Evolutionary conservation across 1,284 basidiomycete species (phyloP), one percentile per base, ranked within the genome.

Genomic region (Coniophora puteana): DNA sequence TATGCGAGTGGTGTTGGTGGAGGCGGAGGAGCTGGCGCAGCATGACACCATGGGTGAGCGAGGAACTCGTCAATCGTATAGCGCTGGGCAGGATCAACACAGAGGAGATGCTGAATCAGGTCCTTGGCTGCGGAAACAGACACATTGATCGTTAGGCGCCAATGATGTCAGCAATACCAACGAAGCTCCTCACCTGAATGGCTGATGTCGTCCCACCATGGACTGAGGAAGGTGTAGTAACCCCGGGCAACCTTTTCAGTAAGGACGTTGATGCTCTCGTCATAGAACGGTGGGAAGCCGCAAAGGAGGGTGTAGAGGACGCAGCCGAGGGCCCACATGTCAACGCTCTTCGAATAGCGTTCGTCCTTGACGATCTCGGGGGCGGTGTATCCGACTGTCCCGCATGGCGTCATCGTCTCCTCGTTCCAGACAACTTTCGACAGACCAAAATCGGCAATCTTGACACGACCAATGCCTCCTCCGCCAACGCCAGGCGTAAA

Each of bases 321-420:
- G 63, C 96, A 99, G 22, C 96, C 96, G 28, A 99, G 70, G 3
- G 96, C 96, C 96, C 96, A 99, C 96, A 99, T 99, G 63, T 99
- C 96, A 42, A 99, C 96, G 55, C 88, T 92, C 70, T 97, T 98
- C 62, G 87, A 92, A 63, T 99, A 99, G 20, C 95, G 80, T 69
- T 99, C 94, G 62, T 99, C 96, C 69, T 98, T 98, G 57, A 99
- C 96, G 50, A 99, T 99, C 67, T 99, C 96, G 3, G 96, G 96
- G 4, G 96, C 96, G 3, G 96, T 99, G 68, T 99, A 99, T 4
- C 96, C 96, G 21, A 99, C 95, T 1, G 96, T 99, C 23, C 96
- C 96, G 58, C 96, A 99, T 16, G 96, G 96, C 20, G 96, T 99
- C 88, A 93, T 96, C 8, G 96, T 99, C 65, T 96, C 87, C 62